Evolutionary conservation across 768 basidiomycete species (phyloP), one percentile per base, ranked within the genome.

Genomic region (Amanita jacksonii): DNA sequence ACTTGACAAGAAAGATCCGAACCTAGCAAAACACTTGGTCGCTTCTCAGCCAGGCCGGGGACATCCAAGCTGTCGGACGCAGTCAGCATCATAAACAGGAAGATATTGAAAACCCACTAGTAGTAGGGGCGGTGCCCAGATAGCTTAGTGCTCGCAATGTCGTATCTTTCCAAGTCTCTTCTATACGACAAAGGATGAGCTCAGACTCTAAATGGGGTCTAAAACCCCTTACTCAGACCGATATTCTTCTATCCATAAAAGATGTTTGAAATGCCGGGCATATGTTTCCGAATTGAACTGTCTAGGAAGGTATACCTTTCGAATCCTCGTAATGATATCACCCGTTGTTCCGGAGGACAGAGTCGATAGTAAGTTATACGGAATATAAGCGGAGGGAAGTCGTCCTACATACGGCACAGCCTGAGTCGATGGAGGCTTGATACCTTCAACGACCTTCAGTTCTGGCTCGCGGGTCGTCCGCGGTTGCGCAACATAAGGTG

Each of bases 21-120:
- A 28, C 79, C 79, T 25, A 76, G 64, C 4, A 79, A 64, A 12
- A 79, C 69, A 46, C 73, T 73, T 0, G 76, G 73, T 1, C 76
- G 63, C 45, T 76, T 77, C 51, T 79, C 77, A 1, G 76, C 73
- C 5, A 80, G 56, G 1, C 76, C 77, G 10, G 73, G 68, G 13
- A 74, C 68, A 18, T 54, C 45, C 13, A 73, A 56, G 41, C 70
- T 72, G 36, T 12, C 16, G 15, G 30, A 41, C 12, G 5, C 12
- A 16, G 24, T 38, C 46, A 46, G 8, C 9, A 5, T 6, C 10
- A 35, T 9, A 16, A n/a, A n/a, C n/a, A n/a, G n/a, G 4, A 9
- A 34, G 24, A 7, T n/a, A 51, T 46, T 33, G 24, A 41, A 5
- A 48, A 51, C 69, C 30, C 39, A 72, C 72, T 62, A 62, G 49